These are phyloP conservation scores for Mentha longifolia DNA, from an alignment of 257 asterid species.

Conservation along the genomic window DNA sequence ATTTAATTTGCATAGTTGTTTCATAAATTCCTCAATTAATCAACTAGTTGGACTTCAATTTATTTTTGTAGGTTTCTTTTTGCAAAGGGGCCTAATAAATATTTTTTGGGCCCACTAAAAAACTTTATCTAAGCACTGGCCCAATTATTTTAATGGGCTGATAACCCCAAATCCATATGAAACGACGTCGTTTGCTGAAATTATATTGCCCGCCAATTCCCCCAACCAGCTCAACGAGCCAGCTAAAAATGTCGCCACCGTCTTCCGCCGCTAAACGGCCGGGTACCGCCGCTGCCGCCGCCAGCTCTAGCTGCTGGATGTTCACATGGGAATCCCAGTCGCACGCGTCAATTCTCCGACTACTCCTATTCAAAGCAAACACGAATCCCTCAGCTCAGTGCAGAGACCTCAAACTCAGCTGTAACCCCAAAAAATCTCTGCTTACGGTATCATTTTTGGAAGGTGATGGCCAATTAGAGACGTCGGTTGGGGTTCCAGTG, in stretches of 20 bases:
- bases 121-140: neutral
- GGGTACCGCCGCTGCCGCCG: constrained; percentile 34
- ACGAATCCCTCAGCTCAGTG: constrained; percentile 53
- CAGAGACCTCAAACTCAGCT: constrained; percentile 48
- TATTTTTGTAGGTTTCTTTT: too few species aligned
- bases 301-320: constrained; percentile 50
- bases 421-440: constrained; percentile 48
- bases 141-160: neutral
- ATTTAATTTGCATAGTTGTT: neutral
- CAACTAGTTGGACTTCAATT: too few species aligned
- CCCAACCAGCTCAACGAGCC: constrained; percentile 21
- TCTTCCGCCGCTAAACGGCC: constrained; percentile 35
- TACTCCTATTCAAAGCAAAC: constrained; percentile 50
- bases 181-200: neutral
- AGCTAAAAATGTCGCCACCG: constrained; percentile 50
- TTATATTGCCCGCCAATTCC: constrained; percentile 40
- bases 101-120: too few species aligned
- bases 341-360: constrained; percentile 58
- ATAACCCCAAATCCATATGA: neutral
- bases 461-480: constrained; percentile 38
- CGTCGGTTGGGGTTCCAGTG: constrained; percentile 53
- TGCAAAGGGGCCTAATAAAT: too few species aligned
- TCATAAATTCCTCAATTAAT: too few species aligned
- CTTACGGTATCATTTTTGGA: constrained; percentile 54
- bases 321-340: constrained; percentile 79